Base-by-base conservation (phyloP, 106 monocot genomes). In the Phalaenopsis aphrodite region DNA sequence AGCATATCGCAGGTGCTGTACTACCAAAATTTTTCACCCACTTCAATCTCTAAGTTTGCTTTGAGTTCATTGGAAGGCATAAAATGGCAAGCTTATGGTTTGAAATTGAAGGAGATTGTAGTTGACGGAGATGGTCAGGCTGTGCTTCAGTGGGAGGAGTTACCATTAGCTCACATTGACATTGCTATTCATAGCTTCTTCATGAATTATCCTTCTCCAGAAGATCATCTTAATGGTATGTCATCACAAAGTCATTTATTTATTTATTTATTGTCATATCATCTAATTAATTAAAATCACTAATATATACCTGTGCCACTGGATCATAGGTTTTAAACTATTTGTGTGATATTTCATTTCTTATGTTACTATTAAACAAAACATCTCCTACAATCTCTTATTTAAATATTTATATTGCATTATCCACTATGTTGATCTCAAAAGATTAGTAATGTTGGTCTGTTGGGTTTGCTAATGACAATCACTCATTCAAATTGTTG, bases 41-140 rank as follows among this genome's bases (percentile, higher is more conserved):
- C 78, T 76, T 56, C 87, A 75, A 82, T 87, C 57, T 72, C 88
- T 14, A 38, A 87, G 41, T 52, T 78, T 48, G 57, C 84, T 72
- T 36, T 86, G 16, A 77, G 77, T 78, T 83, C 84, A 61, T 58
- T 96, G 81, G 75, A 61, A 76, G 87, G 82, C 79, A 83, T 91
- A 19, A 81, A 90, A 49, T 94, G 94, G 96, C 78, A 88, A 72
- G 84, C 11, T 77, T 94, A 90, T 82, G 94, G 96, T 76, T 83
- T 94, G 55, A 90, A 58, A 81, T 61, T 92, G 74, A 88, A 74
- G 67, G 81, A 39, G n/a, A 82, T 78, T 82, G 12, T 48, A 65
- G 56, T 89, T 30, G 80, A 94, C 69, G 75, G 30, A 52, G 83
- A 87, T 47, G 84, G 86, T 61, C 78, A 83, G 66, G 80, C 64